Evolutionary conservation across 164 flowering plant species (phyloP), one percentile per base, ranked within the genome.

Genomic region (Berberis thunbergii): DNA sequence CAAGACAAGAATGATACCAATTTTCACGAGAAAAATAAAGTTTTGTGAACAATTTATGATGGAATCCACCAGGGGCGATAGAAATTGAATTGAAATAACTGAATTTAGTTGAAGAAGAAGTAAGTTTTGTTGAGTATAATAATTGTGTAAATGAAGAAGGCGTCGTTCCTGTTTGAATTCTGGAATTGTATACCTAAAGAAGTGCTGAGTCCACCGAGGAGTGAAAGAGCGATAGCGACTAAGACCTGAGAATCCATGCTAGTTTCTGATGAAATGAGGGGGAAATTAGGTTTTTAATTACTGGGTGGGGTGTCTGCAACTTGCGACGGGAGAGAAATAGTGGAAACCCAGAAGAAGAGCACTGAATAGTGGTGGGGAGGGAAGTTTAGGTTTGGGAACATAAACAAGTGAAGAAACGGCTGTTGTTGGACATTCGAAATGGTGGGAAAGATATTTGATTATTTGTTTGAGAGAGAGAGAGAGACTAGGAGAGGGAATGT

Each of bases 141-240:
- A 49, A 52, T 41, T 38, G 38, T 26, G 26, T 26, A 57, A 1
- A 38, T 54, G 2, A 56, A 56, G 43, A 56, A 56, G 59, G 39
- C 2, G 13, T 54, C 5, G 10, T 6, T 48, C 10, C 10, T 2
- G 50, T 48, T 48, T 1, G 10, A 48, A 6, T 48, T 7, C 7
- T 26, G 3, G 11, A 54, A 8, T 5, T 48, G 2, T 69, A 54
- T 62, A 90, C 97, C 98, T 59, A 88, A 26, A 2, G 92, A 90
- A 44, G 98, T 93, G 70, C 97, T 93, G 65, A 87, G 71, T 38
- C 98, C 95, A 55, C 97, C 97, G 42, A 90, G 80, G 41, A 87
- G 85, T 1, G 97, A 90, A 60, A 93, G 89, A 43, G 72, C 84
- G 56, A 93, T 81, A 67, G 96, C 94, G 11, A 90, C 82, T 77